Percentiles rank a stretch among this genome's conserved stretches.
Evolutionary conservation across 345 rosid genomes (phyloP).

Genomic region (Capsella bursapastoris): DNA sequence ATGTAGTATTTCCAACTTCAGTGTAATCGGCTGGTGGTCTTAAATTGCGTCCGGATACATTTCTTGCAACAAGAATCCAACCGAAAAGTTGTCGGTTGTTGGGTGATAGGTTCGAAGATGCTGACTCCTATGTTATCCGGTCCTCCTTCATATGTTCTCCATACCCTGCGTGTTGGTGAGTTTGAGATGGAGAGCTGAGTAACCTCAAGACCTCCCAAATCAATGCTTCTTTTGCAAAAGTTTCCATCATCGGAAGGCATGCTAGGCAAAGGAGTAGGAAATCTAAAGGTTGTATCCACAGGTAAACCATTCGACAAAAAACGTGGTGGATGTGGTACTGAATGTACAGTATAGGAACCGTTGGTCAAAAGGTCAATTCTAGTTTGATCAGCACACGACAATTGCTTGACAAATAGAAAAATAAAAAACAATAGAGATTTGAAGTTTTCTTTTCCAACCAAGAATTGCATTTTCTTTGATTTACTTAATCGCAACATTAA

Average conservation of each 20-base stretch:
- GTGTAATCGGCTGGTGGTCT: conserved; percentile 63
- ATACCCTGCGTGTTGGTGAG: conserved; percentile 46
- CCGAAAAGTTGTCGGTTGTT: conserved; percentile 56
- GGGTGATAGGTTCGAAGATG: conserved; percentile 63
- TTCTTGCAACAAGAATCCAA: conserved; percentile 69
- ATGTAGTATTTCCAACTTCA: conserved; percentile 68
- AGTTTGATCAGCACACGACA: background rate
- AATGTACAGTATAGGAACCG: background rate
- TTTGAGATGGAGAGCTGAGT: conserved; percentile 53
- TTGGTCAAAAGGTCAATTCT: background rate
- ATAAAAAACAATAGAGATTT: background rate
- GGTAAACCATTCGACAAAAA: conserved; percentile 41
- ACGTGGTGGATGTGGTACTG: background rate
- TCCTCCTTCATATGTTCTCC: conserved; percentile 42
- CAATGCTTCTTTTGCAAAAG: conserved; percentile 59
- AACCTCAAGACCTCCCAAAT: conserved; percentile 67
- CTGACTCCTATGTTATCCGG: conserved; percentile 53
- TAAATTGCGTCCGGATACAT: conserved; percentile 31
- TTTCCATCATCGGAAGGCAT: conserved; percentile 56
- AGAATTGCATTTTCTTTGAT: background rate
- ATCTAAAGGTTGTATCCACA: conserved; percentile 54
- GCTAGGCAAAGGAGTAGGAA: conserved; percentile 55
- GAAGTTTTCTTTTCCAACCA: background rate
- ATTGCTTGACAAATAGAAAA: conserved; percentile 3
- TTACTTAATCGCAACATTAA: background rate